A percentile compares a stretch with the other conserved stretches of the same genome.
phyloP scores from a whole-genome alignment of 1,284 basidiomycete genomes.

The Cutaneotrichosporon daszewskae region DNA sequence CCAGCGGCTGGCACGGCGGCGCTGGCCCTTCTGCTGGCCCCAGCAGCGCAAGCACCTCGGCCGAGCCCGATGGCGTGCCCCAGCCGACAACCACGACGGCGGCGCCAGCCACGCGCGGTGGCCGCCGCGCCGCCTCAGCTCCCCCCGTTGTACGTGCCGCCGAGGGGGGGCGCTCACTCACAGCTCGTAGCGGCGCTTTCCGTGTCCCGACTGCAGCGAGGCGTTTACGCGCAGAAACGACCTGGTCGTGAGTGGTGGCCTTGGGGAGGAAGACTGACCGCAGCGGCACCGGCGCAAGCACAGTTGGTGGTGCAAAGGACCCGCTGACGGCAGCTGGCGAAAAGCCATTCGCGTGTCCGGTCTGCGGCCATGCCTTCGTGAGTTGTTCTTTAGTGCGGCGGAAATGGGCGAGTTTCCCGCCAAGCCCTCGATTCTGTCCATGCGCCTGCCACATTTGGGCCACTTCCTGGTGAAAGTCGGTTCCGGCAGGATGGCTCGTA shows the following conservation, averaged over 20 bases:
- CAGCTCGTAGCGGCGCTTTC: constrained; percentile 8
- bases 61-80: too few species aligned
- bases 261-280: background rate
- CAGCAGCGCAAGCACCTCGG: too few species aligned
- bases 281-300: constrained; percentile 20
- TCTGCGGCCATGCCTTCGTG: constrained; percentile 14
- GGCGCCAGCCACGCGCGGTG: background rate
- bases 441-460: too few species aligned
- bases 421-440: too few species aligned
- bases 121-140: constrained; percentile 1
- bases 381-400: constrained; percentile 1
- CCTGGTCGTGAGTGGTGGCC: constrained; percentile 6
- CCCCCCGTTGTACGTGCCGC: constrained; percentile 3
- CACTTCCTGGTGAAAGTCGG: too few species aligned
- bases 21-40: too few species aligned
- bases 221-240: constrained; percentile 20
- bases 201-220: constrained; percentile 18
- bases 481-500: too few species aligned
- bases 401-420: too few species aligned
- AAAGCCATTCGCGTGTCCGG: constrained; percentile 17
- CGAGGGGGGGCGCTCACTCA: background rate
- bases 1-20: too few species aligned
- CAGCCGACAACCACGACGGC: background rate
- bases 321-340: constrained; percentile 14
- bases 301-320: constrained; percentile 2